Evolutionary conservation across 2,329 filamentous ascomycete genomes (phyloP), one percentile per base, ranked within the genome.

Genomic region (Chrysoporthe cubensis): DNA sequence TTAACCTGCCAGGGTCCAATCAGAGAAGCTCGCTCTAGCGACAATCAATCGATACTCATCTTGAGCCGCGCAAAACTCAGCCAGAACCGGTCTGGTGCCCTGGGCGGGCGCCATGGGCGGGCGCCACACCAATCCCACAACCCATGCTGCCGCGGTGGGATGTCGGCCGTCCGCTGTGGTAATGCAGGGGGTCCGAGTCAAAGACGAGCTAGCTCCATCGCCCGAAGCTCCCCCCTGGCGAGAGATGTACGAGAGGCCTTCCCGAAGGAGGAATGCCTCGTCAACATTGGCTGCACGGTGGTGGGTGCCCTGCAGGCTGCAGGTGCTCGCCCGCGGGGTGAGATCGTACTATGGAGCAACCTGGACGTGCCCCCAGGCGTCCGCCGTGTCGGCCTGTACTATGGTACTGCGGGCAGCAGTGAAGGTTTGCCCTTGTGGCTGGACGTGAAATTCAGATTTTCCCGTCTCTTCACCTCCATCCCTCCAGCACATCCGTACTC

Each of bases 371-470:
- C 26, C 44, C 58, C 32, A 34, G 61, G 48, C 59, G 62, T 50
- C 65, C 59, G 65, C 37, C 50, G 63, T 26, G 50, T 66, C 46
- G 58, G 62, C 50, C 26, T 66, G 65, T 32, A 48, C 42, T 44
- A 32, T 56, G 32, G 26, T 37, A 34, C 11, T 13, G 26, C 6
- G 26, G 13, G 44, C 13, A n/a, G 11, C 18, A n/a, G 44, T 14
- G 44, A n/a, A 40, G 37, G 37, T 18, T 14, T 46, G 44, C 54
- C 50, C 32, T 16, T 26, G 21, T 52, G 6, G 48, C 43, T 62
- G 26, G 26, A 62, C 32, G 26, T 46, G 40, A 34, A 9, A n/a
- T 60, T 44, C 4, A 18, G 11, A 37, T 43, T 46, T 34, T n/a
- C 43, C 26, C 42, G 7, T 18, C 43, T 46, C 26, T 26, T 63